Conservation (phyloP, 2,329 filamentous ascomycete species). For the Magnaporthiopsis incrustans region DNA sequence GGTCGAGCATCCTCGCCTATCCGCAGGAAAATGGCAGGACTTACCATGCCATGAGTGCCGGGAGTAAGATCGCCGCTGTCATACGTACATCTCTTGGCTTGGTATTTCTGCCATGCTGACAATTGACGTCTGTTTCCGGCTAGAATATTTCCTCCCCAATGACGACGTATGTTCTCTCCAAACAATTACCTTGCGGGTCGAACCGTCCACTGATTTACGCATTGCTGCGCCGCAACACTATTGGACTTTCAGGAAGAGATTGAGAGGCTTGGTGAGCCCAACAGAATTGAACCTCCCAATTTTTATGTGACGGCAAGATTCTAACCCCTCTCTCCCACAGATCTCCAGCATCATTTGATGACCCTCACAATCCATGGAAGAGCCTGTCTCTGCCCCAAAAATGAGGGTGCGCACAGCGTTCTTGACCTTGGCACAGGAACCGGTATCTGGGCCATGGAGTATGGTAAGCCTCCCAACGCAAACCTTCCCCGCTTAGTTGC, state of each 20-base stretch:
- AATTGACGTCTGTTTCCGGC: not conserved
- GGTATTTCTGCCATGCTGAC: constrained; percentile 3
- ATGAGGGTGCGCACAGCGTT: constrained; percentile 13
- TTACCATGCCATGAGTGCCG: constrained; percentile 18
- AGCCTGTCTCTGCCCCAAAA: constrained; percentile 14
- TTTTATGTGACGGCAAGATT: not conserved
- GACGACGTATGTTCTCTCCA: constrained; percentile 12
- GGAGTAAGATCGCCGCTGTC: constrained; percentile 12
- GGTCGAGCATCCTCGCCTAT: constrained; percentile 16
- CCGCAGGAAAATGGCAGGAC: constrained; percentile 18
- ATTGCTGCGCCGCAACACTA: not conserved
- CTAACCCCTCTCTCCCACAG: constrained; percentile 6
- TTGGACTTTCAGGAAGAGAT: constrained; percentile 10
- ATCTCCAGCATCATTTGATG: constrained; percentile 15
- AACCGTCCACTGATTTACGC: not conserved
- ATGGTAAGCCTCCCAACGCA: constrained; percentile 9
- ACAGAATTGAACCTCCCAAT: too few species aligned
- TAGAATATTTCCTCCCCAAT: constrained; percentile 17
- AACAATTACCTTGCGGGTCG: too few species aligned
- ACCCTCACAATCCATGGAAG: constrained; percentile 14
- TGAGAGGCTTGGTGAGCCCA: constrained; percentile 14
- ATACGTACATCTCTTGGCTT: not conserved
- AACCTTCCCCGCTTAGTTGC: not conserved
- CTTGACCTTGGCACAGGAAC: constrained; percentile 16
- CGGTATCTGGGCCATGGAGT: constrained; percentile 19